Base-by-base conservation (phyloP, 192 early-diverging fungal genomes). In the Dimargaris xerosporica region DNA sequence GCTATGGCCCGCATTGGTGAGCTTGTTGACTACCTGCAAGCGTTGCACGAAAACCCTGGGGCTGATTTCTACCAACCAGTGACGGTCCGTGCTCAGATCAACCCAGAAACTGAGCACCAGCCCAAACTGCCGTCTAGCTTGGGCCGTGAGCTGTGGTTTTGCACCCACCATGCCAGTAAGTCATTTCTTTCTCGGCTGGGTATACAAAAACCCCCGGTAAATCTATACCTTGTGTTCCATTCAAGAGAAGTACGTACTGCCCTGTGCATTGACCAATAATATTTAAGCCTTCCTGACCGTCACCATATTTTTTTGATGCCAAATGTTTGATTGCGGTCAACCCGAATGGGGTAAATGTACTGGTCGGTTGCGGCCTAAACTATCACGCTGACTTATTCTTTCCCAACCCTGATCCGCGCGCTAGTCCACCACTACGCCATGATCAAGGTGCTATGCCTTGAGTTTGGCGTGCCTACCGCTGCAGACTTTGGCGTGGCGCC, bases 61-160 rank as follows among this genome's bases (percentile, higher is more conserved):
- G 39, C n/a, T 16, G 28, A 12, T 12, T 31, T 59, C 28, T 25
- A 59, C 31, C 11, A 12, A 9, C 34, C 42, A n/a, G 39, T 59
- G 13, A 15, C 16, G 10, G 56, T 59, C 2, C 31, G 23, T 4
- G 56, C 56, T 31, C 56, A 41, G 19, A 39, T 59, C 10, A 31
- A 59, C 23, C 15, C 17, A 2, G 3, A 59, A 21, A 34, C 56
- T 2, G 16, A 29, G 17, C 16, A 59, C 56, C 26, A 63, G 6
- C 51, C 48, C 13, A 41, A 45, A 9, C 67, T 73, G 45, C 21
- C 64, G 65, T 77, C 75, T 1, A 70, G 73, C 0, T 43, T 70
- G 16, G 70, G 69, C 26, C 58, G 75, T 6, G 75, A 77, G 47
- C 73, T 77, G 15, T 77, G 75, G 75, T 77, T 77, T 64, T 77